A percentile compares a stretch with the other conserved stretches of the same genome.
Evolutionary conservation across 2,329 filamentous ascomycete species (phyloP).

Genomic region (Colletotrichum shisoi): DNA sequence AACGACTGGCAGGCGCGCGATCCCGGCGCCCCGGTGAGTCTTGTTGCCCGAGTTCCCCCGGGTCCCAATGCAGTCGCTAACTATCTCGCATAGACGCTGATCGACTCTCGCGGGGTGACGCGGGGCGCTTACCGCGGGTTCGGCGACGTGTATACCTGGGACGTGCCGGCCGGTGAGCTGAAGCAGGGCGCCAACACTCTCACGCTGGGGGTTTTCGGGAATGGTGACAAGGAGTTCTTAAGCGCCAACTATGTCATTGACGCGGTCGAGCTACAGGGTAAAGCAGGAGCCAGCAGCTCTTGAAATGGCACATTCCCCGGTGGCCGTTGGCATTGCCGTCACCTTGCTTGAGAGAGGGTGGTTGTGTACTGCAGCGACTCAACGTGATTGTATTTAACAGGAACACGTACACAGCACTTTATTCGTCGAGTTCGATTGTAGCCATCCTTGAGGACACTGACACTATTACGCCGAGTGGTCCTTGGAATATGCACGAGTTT

Average conservation of each 20-base stretch:
- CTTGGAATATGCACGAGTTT: not conserved
- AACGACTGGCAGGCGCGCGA: constrained; percentile 46
- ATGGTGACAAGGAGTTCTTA: constrained; percentile 56
- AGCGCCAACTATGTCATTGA: constrained; percentile 53
- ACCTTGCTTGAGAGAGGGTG: too few relatives aligned
- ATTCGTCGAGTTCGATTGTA: too few relatives aligned
- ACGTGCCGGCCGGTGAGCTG: constrained; percentile 59
- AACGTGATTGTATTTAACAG: too few relatives aligned
- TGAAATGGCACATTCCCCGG: not conserved
- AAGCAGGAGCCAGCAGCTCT: not conserved
- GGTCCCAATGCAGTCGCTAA: constrained; percentile 40
- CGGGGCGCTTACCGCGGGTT: constrained; percentile 65
- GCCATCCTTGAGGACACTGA: too few relatives aligned
- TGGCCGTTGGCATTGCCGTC: not conserved
- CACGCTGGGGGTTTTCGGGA: constrained; percentile 62
- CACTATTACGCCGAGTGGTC: rapidly evolving
- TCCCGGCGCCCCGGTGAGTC: constrained; percentile 48
- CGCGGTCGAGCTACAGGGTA: constrained; percentile 34
- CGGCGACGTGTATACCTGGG: constrained; percentile 64
- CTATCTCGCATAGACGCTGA: constrained; percentile 43
- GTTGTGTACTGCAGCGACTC: not conserved
- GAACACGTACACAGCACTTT: too few relatives aligned
- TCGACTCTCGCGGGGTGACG: constrained; percentile 65
- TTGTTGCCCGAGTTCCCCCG: constrained; percentile 37
- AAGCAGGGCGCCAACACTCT: constrained; percentile 62